Evolutionary conservation across 106 monocot species (phyloP), one percentile per base, ranked within the genome.

Genomic region (Triglochin maritima): DNA sequence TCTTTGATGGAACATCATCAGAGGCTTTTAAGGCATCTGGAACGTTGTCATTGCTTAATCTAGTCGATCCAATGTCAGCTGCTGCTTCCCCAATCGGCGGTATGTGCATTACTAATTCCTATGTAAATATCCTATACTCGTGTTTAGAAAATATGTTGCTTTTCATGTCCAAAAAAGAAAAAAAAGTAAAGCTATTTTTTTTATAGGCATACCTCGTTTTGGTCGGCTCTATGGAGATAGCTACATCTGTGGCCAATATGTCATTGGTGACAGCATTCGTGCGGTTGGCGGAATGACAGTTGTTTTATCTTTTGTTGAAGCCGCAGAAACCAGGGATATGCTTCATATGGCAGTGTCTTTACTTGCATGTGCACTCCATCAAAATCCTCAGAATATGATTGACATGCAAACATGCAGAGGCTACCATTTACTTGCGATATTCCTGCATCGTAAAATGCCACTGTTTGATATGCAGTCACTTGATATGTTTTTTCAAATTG

Each of bases 11-110:
- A 70, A 89, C 92, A 58, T 78, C 82, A 8, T 88, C 88, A 15
- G 98, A 98, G 74, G 74, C 88, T 77, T 88, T 84, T 76, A 63
- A 76, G 14, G 64, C 86, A 76, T 89, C 98, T 74, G 98, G 98
- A 51, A 86, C 84, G 52, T 64, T 79, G 49, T 92, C 98, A 44
- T 73, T 98, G 80, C 80, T 92, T 68, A 98, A 98, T 89, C 82
- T 98, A 71, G 89, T 98, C 29, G 98, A 98, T 75, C 91, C 98
- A 71, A 73, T 76, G 57, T 92, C 98, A 58, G 84, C 92, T 68
- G 92, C 92, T 78, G 92, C 98, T 79, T 98, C 98, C 44, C 92
- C 98, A 47, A 98, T 98, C 70, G 98, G 98, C 66, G 98, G 98
- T 98, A 11, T 60, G 82, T 72, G 70, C 9, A 67, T 46, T 50